A percentile compares a stretch with the other conserved stretches of the same genome.
phyloP scores from a whole-genome alignment of 177 flowering plant genomes.

The Vitis hybrid region DNA sequence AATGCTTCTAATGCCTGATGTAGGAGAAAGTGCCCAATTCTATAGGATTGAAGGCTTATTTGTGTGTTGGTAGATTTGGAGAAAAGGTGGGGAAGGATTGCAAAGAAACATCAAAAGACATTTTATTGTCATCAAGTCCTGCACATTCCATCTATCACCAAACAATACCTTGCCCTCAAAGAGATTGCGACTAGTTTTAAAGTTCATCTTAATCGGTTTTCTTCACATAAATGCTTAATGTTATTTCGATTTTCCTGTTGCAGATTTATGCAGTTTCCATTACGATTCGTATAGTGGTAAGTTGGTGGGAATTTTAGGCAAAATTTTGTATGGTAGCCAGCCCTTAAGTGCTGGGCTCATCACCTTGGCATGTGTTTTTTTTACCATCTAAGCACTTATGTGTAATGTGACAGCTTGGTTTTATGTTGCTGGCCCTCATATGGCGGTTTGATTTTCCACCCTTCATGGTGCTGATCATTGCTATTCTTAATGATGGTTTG shows the following conservation, averaged over 20 bases:
- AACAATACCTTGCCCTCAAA: too few relatives aligned
- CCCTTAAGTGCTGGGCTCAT: too few relatives aligned
- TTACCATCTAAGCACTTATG: not conserved
- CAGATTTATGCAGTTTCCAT: constrained; percentile 96
- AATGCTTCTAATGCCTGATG: not conserved
- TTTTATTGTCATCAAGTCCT: too few relatives aligned
- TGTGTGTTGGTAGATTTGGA: not conserved
- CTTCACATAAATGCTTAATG: not conserved
- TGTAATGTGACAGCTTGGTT: constrained; percentile 64
- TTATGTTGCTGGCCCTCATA: constrained; percentile 88
- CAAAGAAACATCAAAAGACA: too few relatives aligned
- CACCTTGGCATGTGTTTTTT: not conserved
- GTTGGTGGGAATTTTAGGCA: constrained; percentile 14
- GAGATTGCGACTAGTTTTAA: too few relatives aligned
- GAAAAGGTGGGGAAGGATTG: too few relatives aligned
- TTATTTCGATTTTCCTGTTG: constrained; percentile 15
- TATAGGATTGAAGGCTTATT: not conserved
- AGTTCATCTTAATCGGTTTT: too few relatives aligned
- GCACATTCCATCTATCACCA: too few relatives aligned
- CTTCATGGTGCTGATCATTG: constrained; percentile 93
- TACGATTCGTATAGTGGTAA: constrained; percentile 94
- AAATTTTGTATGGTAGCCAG: too few relatives aligned
- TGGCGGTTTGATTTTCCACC: constrained; percentile 95
- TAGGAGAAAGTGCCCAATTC: not conserved
- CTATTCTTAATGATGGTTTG: constrained; percentile 88